Conservation (phyloP, 1,284 basidiomycete genomes). For the Leccinum pachyderme region DNA sequence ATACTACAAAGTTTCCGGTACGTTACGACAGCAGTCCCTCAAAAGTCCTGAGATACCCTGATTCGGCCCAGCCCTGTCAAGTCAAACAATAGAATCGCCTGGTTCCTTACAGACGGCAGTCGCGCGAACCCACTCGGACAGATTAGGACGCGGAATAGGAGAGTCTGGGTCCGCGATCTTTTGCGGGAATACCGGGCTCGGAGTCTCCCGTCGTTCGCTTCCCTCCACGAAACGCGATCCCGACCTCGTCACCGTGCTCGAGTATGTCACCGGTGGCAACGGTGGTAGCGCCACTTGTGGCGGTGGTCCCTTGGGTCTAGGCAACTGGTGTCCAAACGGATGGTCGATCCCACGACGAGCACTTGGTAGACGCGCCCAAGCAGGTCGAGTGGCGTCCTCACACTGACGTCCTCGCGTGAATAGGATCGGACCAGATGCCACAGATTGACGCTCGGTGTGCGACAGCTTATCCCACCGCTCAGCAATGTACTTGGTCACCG, state of each 20-base stretch:
- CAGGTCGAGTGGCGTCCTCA: slow-evolving; percentile 30
- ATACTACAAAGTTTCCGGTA: neutral
- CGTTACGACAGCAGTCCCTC: neutral
- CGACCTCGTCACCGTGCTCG: slow-evolving; percentile 1
- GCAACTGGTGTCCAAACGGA: slow-evolving; percentile 31
- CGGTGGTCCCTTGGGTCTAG: slow-evolving; percentile 6
- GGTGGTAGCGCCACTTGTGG: neutral
- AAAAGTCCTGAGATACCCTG: neutral
- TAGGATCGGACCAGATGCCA: slow-evolving; percentile 15
- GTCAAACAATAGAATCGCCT: slow-evolving; percentile 3
- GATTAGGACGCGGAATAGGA: slow-evolving; percentile 51
- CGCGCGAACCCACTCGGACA: slow-evolving; percentile 58
- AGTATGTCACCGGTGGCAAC: slow-evolving; percentile 21
- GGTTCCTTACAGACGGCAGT: slow-evolving; percentile 31
- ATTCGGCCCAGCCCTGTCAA: slow-evolving; percentile 6
- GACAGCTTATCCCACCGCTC: slow-evolving; percentile 33
- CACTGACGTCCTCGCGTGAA: slow-evolving; percentile 24
- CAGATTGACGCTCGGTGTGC: slow-evolving; percentile 15
- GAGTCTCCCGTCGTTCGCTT: slow-evolving; percentile 1
- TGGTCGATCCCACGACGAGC: slow-evolving; percentile 53
- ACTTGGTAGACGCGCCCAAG: slow-evolving; percentile 45
- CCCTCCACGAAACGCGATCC: slow-evolving; percentile 2
- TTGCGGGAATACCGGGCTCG: slow-evolving; percentile 37
- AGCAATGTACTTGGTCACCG: slow-evolving; percentile 27
- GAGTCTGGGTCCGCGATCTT: slow-evolving; percentile 48